Evolutionary conservation across 1,284 basidiomycete genomes (phyloP), one percentile per base, ranked within the genome.

Genomic region (Leccinum griseonigrum): DNA sequence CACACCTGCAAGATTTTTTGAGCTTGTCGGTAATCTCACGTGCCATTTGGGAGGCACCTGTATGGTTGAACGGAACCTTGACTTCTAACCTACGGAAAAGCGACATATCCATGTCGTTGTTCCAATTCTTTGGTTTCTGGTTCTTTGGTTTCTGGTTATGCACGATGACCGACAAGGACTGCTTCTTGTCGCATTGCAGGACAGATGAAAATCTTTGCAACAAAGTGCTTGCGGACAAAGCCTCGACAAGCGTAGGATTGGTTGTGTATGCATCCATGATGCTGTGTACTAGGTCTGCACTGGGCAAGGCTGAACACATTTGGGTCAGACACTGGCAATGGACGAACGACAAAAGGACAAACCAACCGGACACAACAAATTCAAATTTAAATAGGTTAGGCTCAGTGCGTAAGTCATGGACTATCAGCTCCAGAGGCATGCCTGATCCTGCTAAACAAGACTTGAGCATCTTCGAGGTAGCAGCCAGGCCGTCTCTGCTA

Each of bases 1-100:
- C 69, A 0, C 11, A 79, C 79, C 61, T 72, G 53, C 6, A 81
- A 54, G 51, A 70, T 66, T 4, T 58, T 58, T 68, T 72, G 54
- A 76, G 72, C 1, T 68, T 31, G 0, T 71, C 54, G 16, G 80
- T 66, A 5, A 64, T 36, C 1, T 8, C 10, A 0, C 8, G 8
- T 8, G 66, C 66, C 18, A 74, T 55, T 10, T 61, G 54, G 3
- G 56, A 52, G 0, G 70, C 74, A 28, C 74, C 71, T 2, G 61
- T 56, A 11, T 56, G 48, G 16, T 67, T 68, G 5, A 29, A 28
- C 3, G 80, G 80, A 0, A 74, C 62, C 1, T 58, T 40, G 1
- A 52, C 38, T 2, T 68, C 68, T 11, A 77, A 62, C 61, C 59
- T 69, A 1, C 59, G 51, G 40, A 81, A 76, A 2, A 64, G 66